phyloP scores from a whole-genome alignment of 495 filamentous ascomycete species.

The Penicillium longicatenatum region DNA sequence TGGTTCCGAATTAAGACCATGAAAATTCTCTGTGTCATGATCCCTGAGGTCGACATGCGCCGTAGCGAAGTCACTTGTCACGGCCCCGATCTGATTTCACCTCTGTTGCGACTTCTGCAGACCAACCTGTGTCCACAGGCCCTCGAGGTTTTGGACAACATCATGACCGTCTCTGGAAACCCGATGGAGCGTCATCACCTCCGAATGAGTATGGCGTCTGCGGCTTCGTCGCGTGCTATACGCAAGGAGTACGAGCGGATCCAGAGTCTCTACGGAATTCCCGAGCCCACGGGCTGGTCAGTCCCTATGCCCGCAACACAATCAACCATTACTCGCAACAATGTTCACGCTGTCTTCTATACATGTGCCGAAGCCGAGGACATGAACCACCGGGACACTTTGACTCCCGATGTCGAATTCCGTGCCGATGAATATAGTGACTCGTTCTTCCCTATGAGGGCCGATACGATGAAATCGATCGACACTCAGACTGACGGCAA shows the following conservation, averaged over 20 bases:
- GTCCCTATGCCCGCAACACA: conserved; percentile 91
- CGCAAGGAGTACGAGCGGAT: conserved; percentile 94
- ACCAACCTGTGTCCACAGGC: conserved; percentile 93
- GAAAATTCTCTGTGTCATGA: conserved; percentile 80
- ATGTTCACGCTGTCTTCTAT: conserved; percentile 96
- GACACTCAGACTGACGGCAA: conserved; percentile 75
- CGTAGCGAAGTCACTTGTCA: conserved; percentile 86
- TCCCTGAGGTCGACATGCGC: conserved; percentile 92
- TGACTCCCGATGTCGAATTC: conserved; percentile 88
- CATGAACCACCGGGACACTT: conserved; percentile 56
- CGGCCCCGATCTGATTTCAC: conserved; percentile 94
- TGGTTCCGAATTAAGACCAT: conserved; percentile 94
- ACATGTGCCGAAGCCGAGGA: conserved; percentile 72
- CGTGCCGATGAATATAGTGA: conserved; percentile 84
- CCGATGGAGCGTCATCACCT: conserved; percentile 92
- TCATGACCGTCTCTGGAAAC: conserved; percentile 91
- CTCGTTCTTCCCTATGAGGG: conserved; percentile 75
- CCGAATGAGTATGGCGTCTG: conserved; percentile 90
- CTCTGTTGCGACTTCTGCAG: conserved; percentile 84
- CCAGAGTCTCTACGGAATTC: conserved; percentile 93
- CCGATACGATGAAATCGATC: conserved; percentile 90
- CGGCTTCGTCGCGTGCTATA: conserved; percentile 75
- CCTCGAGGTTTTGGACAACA: conserved; percentile 86
- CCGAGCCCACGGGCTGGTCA: conserved; percentile 93
- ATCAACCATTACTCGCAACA: conserved; percentile 77